These are phyloP conservation scores for Vishniacozyma victoriae DNA, from an alignment of 768 basidiomycete species.

Conservation along the genomic window DNA sequence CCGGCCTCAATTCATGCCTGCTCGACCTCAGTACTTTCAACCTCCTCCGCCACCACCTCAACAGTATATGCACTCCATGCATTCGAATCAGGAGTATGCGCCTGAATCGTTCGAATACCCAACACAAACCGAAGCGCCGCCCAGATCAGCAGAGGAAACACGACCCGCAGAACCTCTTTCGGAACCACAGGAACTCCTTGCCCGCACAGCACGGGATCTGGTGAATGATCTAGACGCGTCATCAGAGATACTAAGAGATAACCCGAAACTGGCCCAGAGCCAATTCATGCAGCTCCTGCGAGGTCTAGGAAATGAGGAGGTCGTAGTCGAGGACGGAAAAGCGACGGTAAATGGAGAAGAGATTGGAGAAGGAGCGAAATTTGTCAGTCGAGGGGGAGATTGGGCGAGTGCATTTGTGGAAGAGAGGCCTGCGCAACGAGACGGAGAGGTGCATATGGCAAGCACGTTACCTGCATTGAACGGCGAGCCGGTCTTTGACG, in stretches of 20 bases:
- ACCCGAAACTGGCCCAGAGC: constrained; percentile 32
- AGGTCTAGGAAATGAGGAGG: constrained; percentile 9
- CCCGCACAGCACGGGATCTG: constrained; percentile 19
- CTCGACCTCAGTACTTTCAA: not conserved
- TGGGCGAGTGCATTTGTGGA: constrained; percentile 24
- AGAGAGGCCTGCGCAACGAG: too few species aligned
- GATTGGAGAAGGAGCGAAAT: constrained; percentile 19
- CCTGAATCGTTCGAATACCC: not conserved
- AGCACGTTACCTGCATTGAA: too few species aligned
- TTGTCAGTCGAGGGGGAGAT: constrained; percentile 8
- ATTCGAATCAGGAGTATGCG: not conserved
- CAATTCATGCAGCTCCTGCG: constrained; percentile 23
- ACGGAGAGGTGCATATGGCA: too few species aligned
- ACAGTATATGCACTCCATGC: not conserved
- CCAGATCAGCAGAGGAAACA: not conserved
- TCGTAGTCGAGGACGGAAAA: constrained; percentile 22
- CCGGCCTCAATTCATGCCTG: not conserved
- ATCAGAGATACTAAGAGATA: constrained; percentile 1
- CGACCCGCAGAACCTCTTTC: constrained; percentile 2
- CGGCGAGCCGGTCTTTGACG: too few species aligned
- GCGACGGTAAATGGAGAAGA: constrained; percentile 5
- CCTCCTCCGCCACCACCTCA: not conserved
- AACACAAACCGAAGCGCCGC: too few species aligned
- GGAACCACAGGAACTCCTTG: constrained; percentile 21
- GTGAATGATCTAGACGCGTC: constrained; percentile 5